A percentile compares a stretch with the other conserved stretches of the same genome.
Conservation (phyloP, 768 basidiomycete species). For the Coprinopsis sp. region DNA sequence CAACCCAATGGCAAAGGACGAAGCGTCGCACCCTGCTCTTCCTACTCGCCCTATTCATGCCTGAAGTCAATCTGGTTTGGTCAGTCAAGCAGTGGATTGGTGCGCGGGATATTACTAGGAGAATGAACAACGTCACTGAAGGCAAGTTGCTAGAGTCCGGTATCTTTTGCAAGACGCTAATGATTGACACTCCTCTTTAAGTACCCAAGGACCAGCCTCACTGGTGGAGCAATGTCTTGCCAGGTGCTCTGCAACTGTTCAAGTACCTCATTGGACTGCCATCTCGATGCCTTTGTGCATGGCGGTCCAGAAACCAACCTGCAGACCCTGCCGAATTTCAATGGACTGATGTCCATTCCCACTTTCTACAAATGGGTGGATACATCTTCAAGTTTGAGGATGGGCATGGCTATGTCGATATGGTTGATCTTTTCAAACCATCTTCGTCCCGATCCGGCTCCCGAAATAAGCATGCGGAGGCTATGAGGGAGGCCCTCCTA, state of each 20-base stretch:
- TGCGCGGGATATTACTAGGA: slow-evolving; percentile 9
- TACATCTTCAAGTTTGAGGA: slow-evolving; percentile 13
- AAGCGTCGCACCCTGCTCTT: slow-evolving; percentile 15
- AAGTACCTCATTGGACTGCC: too few relatives aligned
- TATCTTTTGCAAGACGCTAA: neutral
- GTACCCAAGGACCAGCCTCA: too few relatives aligned
- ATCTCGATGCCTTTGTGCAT: too few relatives aligned
- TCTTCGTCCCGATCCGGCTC: too few relatives aligned
- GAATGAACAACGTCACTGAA: neutral
- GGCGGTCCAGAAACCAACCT: neutral
- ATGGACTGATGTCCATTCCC: slow-evolving; percentile 18
- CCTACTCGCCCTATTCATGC: slow-evolving; percentile 18
- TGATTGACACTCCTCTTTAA: too few relatives aligned
- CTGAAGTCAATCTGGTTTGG: slow-evolving; percentile 23
- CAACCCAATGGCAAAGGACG: neutral
- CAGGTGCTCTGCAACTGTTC: too few relatives aligned
- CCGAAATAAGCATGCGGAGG: too few relatives aligned
- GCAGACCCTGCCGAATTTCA: too few relatives aligned
- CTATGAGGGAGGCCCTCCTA: neutral
- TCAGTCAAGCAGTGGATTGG: slow-evolving; percentile 16
- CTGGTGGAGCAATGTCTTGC: too few relatives aligned
- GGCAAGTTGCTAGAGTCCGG: neutral
- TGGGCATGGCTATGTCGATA: neutral
- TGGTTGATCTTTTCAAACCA: neutral
- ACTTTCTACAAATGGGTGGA: slow-evolving; percentile 26